phyloP scores from a whole-genome alignment of 2,329 filamentous ascomycete genomes.

The Alternaria conjuncta region DNA sequence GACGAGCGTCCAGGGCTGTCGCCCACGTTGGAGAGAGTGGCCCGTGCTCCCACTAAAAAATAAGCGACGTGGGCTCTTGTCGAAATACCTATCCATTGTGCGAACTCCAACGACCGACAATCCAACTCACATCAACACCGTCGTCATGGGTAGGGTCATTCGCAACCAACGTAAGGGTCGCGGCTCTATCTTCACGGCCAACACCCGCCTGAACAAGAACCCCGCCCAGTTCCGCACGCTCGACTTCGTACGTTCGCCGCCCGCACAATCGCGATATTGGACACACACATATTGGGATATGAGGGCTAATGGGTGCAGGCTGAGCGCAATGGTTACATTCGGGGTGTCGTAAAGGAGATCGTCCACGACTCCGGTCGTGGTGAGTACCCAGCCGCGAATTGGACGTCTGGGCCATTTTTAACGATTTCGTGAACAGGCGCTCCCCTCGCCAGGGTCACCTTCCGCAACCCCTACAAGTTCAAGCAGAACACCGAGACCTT shows the following conservation, averaged over 20 bases:
- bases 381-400: conserved; percentile 51
- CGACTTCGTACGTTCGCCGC: conserved; percentile 70
- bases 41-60: conserved; percentile 4
- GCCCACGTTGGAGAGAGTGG: not conserved
- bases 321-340: conserved; percentile 96
- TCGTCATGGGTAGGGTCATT: conserved; percentile 70
- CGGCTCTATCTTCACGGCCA: conserved; percentile 77
- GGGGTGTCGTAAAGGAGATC: conserved; percentile 98
- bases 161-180: conserved; percentile 75
- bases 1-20: not conserved
- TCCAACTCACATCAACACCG: conserved; percentile 41
- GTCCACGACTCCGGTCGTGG: conserved; percentile 98
- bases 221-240: conserved; percentile 95
- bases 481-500: conserved; percentile 98
- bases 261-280: conserved; percentile 28
- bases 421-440: conserved; percentile 51
- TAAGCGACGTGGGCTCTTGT: not conserved
- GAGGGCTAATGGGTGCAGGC: conserved; percentile 55
- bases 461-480: conserved; percentile 98
- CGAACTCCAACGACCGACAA: conserved; percentile 13
- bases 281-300: conserved; percentile 17
- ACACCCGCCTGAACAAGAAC: conserved; percentile 80
- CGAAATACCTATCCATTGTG: not conserved
- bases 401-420: conserved; percentile 20
- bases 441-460: conserved; percentile 93